Base-by-base conservation (phyloP, 2,329 filamentous ascomycete genomes). In the Neopestalotiopsis clavispora region DNA sequence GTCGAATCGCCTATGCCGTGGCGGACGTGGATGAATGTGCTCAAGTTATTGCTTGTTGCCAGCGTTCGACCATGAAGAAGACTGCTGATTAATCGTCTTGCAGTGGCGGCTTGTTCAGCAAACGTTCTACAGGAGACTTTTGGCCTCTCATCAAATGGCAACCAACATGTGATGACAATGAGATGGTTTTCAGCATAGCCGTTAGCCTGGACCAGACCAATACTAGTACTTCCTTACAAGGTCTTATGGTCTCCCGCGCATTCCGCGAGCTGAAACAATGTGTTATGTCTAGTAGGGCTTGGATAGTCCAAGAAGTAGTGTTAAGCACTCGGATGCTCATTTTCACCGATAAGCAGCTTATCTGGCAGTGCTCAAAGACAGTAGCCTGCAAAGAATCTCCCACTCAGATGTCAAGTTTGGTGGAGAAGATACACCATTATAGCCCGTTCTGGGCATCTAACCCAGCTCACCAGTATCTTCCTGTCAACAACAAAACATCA, bases 391-490 rank as follows among this genome's bases (percentile, higher is more conserved):
- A 56, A 56, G 49, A 1, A 2, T 17, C 9, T 2, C 49, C 49
- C 2, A 1, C 13, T n/a, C 20, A n/a, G 4, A 23, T 4, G 6
- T 23, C 17, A 7, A 1, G 1, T 6, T 3, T 23, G 49, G 4
- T 56, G 3, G 6, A 12, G 2, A 23, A 1, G 1, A 2, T 5
- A 56, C 14, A 17, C 4, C 0, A 1, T 7, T 4, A 0, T 1
- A 17, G 20, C 4, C 20, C 49, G 3, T 56, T 56, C 20, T 56
- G 49, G 49, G 49, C 13, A 1, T 2, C 13, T 9, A 13, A 17
- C 5, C 4, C 49, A 5, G 17, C 2, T 38, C 34, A 10, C 14
- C 17, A 56, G 2, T 23, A 2, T 6, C 20, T 13, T 7, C 14
- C 4, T 23, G 3, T 5, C 6, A 17, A n/a, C 49, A 17, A 5